Conservation (phyloP, 2,329 filamentous ascomycete species). For the Fonsecaea pugnacius region DNA sequence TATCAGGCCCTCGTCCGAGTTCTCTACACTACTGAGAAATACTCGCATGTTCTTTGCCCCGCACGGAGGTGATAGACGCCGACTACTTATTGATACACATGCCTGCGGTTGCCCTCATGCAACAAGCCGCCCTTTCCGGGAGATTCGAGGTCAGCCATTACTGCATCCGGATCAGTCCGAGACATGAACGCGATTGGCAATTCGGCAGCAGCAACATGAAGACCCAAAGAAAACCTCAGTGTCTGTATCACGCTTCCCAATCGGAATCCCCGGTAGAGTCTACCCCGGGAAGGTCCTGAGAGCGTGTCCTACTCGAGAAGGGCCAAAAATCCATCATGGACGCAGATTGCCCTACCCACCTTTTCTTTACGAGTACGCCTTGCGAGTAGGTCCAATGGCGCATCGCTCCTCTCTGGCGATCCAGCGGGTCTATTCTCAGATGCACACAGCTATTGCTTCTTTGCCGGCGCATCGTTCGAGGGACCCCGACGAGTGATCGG, state of each 20-base stretch:
- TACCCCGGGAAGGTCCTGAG: not conserved
- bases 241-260: not conserved
- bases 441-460: not conserved
- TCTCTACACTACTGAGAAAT: not conserved
- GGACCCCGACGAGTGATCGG: not conserved
- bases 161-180: conserved; percentile 1
- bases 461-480: not conserved
- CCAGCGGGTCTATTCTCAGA: not conserved
- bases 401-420: not conserved
- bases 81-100: not conserved
- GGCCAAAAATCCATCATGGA: not conserved
- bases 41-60: not conserved
- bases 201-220: not conserved
- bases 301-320: not conserved
- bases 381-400: not conserved
- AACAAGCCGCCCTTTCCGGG: not conserved
- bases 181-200: not conserved
- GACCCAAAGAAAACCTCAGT: not conserved
- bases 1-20: not conserved
- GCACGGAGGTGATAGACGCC: conserved; percentile 1
- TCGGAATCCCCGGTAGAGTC: not conserved
- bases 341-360: conserved; percentile 1
- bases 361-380: not conserved
- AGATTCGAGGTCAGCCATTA: not conserved
- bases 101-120: not conserved